Evolutionary conservation across 2,329 filamentous ascomycete genomes (phyloP), one percentile per base, ranked within the genome.

Genomic region (Sclerotinia glacialis): DNA sequence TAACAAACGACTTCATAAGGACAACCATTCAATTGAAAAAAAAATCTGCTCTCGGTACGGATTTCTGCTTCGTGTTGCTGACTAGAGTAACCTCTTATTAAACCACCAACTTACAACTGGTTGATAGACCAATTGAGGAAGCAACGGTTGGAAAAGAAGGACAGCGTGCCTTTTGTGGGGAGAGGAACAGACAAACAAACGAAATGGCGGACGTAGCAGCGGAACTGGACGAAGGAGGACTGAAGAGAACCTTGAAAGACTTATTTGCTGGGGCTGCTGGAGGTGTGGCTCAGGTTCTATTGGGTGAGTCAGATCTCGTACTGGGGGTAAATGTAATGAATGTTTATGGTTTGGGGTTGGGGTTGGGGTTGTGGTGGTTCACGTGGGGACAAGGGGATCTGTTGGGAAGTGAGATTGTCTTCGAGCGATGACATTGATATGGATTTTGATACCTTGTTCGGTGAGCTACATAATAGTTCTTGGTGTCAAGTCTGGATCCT

Each of bases 251-350:
- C 23, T 62, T 76, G 66, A 99, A 98, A 83, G 95, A 99, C 79
- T 82, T 99, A 67, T 90, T 94, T 76, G 87, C 95, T 14, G 95
- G 95, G 47, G 95, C 95, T 68, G 90, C 89, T 9, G 95, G 95
- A 70, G 95, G 95, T 73, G 84, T 98, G 73, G 94, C 95, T 23
- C 95, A 99, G 79, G 95, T 99, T 53, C 81, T 99, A 69, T 85
- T 98, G 71, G 94, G 93, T 97, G 81, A 80, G 87, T 83, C 65
- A 52, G n/a, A 68, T 59, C 37, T 68, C 66, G 44, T 54, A 60
- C 28, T n/a, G n/a, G 21, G 60, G 62, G 23, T 50, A 4, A 31
- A 40, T 40, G 49, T 54, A 18, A 21, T 18, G 21, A 23, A 23
- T 56, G 44, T 52, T 53, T 47, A 62, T 65, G 54, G 62, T 46